Evolutionary conservation across 2,329 filamentous ascomycete genomes (phyloP), one percentile per base, ranked within the genome.

Genomic region (Epicoccum nigrum): DNA sequence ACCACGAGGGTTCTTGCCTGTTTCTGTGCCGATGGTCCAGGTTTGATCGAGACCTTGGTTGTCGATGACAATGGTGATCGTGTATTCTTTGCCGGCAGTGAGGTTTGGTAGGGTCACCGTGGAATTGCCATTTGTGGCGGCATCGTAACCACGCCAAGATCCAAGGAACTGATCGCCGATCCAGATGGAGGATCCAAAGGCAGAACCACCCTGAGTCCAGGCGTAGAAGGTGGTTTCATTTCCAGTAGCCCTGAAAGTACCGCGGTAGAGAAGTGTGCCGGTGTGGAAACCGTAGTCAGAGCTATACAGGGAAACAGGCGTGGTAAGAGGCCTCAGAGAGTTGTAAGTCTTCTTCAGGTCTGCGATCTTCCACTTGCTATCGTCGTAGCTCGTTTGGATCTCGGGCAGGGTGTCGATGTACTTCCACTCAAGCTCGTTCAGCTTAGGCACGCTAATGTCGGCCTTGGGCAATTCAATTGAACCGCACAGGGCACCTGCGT

Each of bases 201-300:
- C 88, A 2, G 74, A 79, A 2, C 89, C 89, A 30, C 89, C 89
- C 54, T 86, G 82, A 0, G 87, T 86, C 34, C 75, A 75, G 15
- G 89, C 66, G 53, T 73, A 80, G 37, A 92, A 74, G 0, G 73
- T 75, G 0, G 76, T 76, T 56, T 90, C 87, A 1, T 78, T 73
- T 13, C 86, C 86, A 1, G 76, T 80, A 4, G 88, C 83, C 1
- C 76, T 80, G 67, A 93, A 92, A 58, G 84, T 79, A 0, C 88
- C 89, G 1, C 88, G 83, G 76, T 83, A 92, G 39, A 92, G 60
- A 0, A 92, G 77, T 1, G 82, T 83, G 3, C 89, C 88, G 0
- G 84, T 80, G 67, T 89, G 79, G 71, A 85, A 92, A 19, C 88
- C 88, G 63, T 92, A 92, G 70, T 92, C 89, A 13, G 83, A 83